Percentiles rank a stretch among this genome's conserved stretches.
phyloP scores from a whole-genome alignment of 2,329 filamentous ascomycete species.

The Aspergillus fructus region DNA sequence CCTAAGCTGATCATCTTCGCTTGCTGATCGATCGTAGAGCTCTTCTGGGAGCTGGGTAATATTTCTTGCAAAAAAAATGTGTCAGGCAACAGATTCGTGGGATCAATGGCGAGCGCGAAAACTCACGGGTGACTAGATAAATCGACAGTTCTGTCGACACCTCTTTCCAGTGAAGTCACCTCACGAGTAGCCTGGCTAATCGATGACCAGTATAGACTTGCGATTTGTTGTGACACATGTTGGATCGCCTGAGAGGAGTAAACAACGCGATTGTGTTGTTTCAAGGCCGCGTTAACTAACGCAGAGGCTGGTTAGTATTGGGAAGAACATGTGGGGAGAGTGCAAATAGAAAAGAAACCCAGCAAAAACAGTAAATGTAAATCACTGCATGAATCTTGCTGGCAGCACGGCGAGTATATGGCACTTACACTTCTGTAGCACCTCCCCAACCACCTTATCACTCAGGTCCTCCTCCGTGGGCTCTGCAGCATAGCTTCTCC shows the following conservation, averaged over 20 bases:
- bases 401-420: not conserved
- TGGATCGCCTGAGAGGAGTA: slow-evolving; percentile 56
- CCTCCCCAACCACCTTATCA: slow-evolving; percentile 51
- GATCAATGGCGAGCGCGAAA: not conserved
- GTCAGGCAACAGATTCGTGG: not conserved
- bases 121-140: slow-evolving; percentile 40
- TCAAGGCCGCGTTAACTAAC: slow-evolving; percentile 52
- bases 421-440: slow-evolving; percentile 49
- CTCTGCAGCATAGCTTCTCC: slow-evolving; percentile 44
- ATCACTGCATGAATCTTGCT: not conserved
- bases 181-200: slow-evolving; percentile 38
- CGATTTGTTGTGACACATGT: slow-evolving; percentile 57
- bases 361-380: not conserved
- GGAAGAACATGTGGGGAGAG: not conserved
- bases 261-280: slow-evolving; percentile 53
- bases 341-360: not conserved
- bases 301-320: slow-evolving; percentile 3
- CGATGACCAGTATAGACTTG: slow-evolving; percentile 55
- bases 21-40: slow-evolving; percentile 31
- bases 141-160: slow-evolving; percentile 40
- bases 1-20: slow-evolving; percentile 34
- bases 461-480: slow-evolving; percentile 47
- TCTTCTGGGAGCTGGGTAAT: slow-evolving; percentile 40
- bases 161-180: slow-evolving; percentile 23
- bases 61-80: slow-evolving; percentile 27